These are phyloP conservation scores for Leishmania tropica DNA, from an alignment of 208 protist species.

Conservation along the genomic window DNA sequence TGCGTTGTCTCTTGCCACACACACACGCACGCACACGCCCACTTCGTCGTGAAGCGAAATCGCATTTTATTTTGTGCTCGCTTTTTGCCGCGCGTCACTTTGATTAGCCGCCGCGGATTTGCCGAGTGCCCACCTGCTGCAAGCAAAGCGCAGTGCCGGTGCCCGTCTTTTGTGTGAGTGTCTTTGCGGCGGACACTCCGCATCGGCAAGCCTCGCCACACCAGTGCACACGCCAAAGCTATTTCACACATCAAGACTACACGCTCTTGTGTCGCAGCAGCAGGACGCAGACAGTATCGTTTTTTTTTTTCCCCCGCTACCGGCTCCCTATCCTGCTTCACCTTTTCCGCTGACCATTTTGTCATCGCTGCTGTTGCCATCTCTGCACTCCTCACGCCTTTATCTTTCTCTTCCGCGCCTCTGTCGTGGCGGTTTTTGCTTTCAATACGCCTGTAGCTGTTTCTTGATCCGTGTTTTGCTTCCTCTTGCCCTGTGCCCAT, in stretches of 20 bases:
- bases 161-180: neutral
- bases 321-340: neutral
- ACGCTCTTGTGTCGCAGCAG: neutral
- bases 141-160: neutral
- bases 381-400: neutral
- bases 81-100: neutral
- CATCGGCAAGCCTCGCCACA: neutral
- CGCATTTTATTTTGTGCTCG: neutral
- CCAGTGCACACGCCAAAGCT: neutral
- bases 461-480: neutral
- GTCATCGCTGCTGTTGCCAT: neutral
- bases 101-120: neutral
- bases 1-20: too few relatives aligned
- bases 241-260: neutral
- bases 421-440: neutral
- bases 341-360: neutral
- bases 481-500: neutral
- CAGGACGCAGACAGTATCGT: neutral
- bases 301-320: too few relatives aligned
- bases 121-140: neutral
- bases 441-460: neutral
- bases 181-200: neutral
- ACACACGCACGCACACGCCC: neutral
- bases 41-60: neutral
- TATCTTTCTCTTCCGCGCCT: neutral